These are phyloP conservation scores for Salisapilia sapeloensis DNA, from an alignment of 352 stramenopile species.

Conservation along the genomic window DNA sequence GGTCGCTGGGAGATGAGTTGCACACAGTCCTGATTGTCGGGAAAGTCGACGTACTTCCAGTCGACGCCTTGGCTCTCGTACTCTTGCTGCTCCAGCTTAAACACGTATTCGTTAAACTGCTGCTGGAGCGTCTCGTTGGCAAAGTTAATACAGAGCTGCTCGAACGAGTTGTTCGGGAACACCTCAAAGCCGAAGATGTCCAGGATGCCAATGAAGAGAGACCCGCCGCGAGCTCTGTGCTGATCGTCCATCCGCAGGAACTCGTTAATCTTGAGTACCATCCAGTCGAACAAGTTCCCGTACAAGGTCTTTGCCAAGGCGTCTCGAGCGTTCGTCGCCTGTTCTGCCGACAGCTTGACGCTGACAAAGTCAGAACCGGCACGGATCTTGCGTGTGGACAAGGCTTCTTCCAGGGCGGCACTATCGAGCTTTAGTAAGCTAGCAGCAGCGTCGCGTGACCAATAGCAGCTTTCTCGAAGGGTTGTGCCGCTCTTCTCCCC, in stretches of 20 bases:
- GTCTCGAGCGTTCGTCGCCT: slow-evolving; percentile 72
- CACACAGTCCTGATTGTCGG: slow-evolving; percentile 80
- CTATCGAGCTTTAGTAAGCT: slow-evolving; percentile 55
- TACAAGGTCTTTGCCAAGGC: slow-evolving; percentile 77
- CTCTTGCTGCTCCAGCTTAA: slow-evolving; percentile 75
- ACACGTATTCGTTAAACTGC: slow-evolving; percentile 81
- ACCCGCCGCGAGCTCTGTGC: slow-evolving; percentile 29
- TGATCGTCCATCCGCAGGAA: slow-evolving; percentile 68
- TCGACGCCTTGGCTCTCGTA: slow-evolving; percentile 72
- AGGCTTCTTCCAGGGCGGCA: slow-evolving; percentile 41
- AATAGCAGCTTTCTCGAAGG: slow-evolving; percentile 40
- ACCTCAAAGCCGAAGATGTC: slow-evolving; percentile 90
- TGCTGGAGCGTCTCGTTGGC: slow-evolving; percentile 80
- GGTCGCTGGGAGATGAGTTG: slow-evolving; percentile 83
- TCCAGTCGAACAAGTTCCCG: slow-evolving; percentile 81
- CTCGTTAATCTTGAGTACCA: slow-evolving; percentile 78
- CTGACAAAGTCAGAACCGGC: slow-evolving; percentile 72
- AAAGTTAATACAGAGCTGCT: slow-evolving; percentile 86
- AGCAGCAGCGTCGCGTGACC: slow-evolving; percentile 52
- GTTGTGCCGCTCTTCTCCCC: too few species aligned
- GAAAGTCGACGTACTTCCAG: slow-evolving; percentile 74
- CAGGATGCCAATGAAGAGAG: slow-evolving; percentile 79
- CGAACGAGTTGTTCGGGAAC: slow-evolving; percentile 83
- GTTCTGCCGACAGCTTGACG: slow-evolving; percentile 64
- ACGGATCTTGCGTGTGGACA: slow-evolving; percentile 68